phyloP scores from a whole-genome alignment of 176 grass and related monocot genomes.

The Zoysia pacifica region DNA sequence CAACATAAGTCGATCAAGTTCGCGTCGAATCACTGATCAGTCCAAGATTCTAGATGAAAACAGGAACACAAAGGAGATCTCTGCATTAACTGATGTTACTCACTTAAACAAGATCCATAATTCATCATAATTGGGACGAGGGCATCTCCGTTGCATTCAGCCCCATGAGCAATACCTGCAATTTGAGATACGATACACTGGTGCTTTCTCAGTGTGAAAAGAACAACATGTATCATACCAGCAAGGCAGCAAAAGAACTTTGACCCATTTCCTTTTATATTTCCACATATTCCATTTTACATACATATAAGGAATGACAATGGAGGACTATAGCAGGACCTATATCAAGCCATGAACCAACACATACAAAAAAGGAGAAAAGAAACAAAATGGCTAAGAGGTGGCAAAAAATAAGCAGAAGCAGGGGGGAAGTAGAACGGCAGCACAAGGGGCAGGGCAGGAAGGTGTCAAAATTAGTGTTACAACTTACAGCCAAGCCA shows the following conservation, averaged over 20 bases:
- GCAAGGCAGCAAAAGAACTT: conserved; percentile 21
- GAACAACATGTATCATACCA: conserved; percentile 6
- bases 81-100: not conserved
- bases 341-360: conserved; percentile 61
- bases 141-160: not conserved
- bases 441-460: conserved; percentile 36
- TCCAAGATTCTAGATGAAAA: not conserved
- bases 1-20: not conserved
- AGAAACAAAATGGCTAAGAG: conserved; percentile 42
- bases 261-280: conserved; percentile 66
- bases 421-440: conserved; percentile 12
- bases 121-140: not conserved
- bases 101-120: not conserved
- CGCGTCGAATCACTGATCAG: not conserved
- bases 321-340: conserved; percentile 60
- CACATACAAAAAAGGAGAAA: conserved; percentile 46
- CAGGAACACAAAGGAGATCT: not conserved
- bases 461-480: conserved; percentile 45
- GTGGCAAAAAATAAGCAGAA: conserved; percentile 42
- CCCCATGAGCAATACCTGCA: not conserved
- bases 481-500: conserved; percentile 77
- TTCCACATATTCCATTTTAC: conserved; percentile 74
- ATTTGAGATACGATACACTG: not conserved
- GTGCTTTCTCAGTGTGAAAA: conserved; percentile 11
- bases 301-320: conserved; percentile 75